Evolutionary conservation across 1,139 yeast genomes (phyloP).

Genomic region (Candida pseudoviswanathii): DNA sequence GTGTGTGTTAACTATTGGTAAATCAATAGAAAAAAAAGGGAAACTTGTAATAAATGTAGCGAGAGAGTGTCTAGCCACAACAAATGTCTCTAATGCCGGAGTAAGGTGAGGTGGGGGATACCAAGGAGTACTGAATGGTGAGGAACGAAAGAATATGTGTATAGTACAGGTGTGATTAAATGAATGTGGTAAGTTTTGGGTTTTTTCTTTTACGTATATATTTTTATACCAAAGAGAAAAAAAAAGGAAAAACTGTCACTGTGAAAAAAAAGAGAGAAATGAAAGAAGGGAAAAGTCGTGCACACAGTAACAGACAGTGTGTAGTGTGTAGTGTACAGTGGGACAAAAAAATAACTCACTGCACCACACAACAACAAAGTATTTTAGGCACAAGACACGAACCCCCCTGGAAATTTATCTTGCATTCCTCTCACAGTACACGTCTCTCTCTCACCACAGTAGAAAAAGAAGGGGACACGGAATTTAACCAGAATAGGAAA

Average conservation of each 20-base stretch:
- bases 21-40: no score
- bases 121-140: neutral
- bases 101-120: no score
- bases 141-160: neutral
- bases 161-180: neutral
- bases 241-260: neutral
- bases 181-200: neutral
- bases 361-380: neutral
- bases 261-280: neutral
- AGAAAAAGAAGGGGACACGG: neutral
- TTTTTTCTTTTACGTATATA: neutral
- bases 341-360: neutral
- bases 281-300: neutral
- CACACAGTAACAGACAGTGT: neutral
- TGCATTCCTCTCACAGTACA: neutral
- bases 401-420: neutral
- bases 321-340: neutral
- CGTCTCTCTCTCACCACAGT: no score
- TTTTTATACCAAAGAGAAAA: neutral
- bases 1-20: no score
- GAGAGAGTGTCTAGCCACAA: no score
- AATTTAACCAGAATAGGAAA: neutral
- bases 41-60: no score
- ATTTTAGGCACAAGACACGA: conserved; percentile 1
- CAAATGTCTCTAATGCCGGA: no score